phyloP scores from a whole-genome alignment of 192 early-diverging fungal species.

The Funneliformis mosseae region DNA sequence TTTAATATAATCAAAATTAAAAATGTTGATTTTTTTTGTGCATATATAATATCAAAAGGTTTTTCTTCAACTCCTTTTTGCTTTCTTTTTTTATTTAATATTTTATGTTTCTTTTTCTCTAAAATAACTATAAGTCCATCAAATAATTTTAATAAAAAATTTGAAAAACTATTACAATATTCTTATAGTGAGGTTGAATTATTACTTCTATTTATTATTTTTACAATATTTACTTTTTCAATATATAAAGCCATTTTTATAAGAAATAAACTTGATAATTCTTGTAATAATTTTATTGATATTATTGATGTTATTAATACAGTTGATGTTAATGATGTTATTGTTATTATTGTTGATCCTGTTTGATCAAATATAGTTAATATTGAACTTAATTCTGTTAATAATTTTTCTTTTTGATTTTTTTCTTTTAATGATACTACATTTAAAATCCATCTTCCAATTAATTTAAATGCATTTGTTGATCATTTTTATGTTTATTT shows the following conservation, averaged over 20 bases:
- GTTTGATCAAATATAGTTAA: background rate
- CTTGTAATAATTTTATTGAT: background rate
- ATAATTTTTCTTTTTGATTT: background rate
- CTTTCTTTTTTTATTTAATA: conserved; percentile 13
- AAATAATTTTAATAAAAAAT: background rate
- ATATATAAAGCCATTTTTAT: background rate
- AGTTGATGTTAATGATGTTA: too few species aligned
- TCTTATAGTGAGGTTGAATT: background rate
- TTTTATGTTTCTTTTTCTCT: conserved; percentile 13
- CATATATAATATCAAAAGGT: background rate
- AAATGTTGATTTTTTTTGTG: background rate
- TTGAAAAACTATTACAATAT: background rate
- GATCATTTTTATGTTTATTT: background rate
- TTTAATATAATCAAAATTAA: background rate
- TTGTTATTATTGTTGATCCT: too few species aligned
- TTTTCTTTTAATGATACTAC: background rate
- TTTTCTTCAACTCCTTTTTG: background rate
- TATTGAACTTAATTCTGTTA: background rate
- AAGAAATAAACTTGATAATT: background rate
- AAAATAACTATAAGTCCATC: background rate
- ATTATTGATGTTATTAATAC: too few species aligned
- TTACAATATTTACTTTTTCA: background rate
- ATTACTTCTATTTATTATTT: background rate
- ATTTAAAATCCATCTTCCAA: conserved; percentile 14
- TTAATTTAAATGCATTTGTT: background rate